Evolutionary conservation across 2,329 filamentous ascomycete species (phyloP).

Genomic region (Myotisia sp.): DNA sequence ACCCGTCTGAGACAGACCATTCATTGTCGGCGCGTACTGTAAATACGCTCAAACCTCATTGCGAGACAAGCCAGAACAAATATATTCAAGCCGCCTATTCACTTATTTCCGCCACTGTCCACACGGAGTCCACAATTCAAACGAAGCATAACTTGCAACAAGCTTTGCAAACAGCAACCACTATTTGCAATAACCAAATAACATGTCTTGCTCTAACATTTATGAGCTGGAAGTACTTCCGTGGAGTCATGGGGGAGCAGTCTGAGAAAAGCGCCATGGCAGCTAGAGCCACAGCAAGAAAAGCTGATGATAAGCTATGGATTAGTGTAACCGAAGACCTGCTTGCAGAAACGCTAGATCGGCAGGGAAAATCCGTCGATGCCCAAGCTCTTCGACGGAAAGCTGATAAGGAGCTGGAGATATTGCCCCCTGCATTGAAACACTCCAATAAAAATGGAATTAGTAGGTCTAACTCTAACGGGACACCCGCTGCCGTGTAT

Average conservation of each 20-base stretch:
- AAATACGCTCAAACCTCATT: slow-evolving; percentile 52
- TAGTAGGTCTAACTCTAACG: slow-evolving; percentile 1
- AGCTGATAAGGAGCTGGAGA: slow-evolving; percentile 28
- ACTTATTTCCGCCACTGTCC: slow-evolving; percentile 55
- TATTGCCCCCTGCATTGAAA: slow-evolving; percentile 25
- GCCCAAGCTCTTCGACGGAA: slow-evolving; percentile 34
- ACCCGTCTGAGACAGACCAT: slow-evolving; percentile 44
- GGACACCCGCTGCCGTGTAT: too few relatives aligned
- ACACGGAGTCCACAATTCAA: slow-evolving; percentile 55
- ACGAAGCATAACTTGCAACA: slow-evolving; percentile 65
- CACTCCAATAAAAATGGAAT: slow-evolving; percentile 8
- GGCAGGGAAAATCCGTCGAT: slow-evolving; percentile 49
- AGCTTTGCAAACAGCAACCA: slow-evolving; percentile 55
- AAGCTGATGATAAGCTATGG: slow-evolving; percentile 60
- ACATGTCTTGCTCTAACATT: slow-evolving; percentile 71
- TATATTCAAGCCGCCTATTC: slow-evolving; percentile 67
- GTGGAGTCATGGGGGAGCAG: slow-evolving; percentile 66
- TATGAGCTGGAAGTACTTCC: slow-evolving; percentile 72
- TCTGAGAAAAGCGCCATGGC: slow-evolving; percentile 62
- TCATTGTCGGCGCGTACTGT: slow-evolving; percentile 47
- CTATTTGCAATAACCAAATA: slow-evolving; percentile 60
- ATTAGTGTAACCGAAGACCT: slow-evolving; percentile 68
- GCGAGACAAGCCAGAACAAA: slow-evolving; percentile 53
- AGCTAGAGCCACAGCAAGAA: slow-evolving; percentile 51
- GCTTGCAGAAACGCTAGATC: slow-evolving; percentile 59